These are phyloP conservation scores for Pseudogymnoascus sp. DNA, from an alignment of 2,329 filamentous ascomycete genomes.

Conservation along the genomic window DNA sequence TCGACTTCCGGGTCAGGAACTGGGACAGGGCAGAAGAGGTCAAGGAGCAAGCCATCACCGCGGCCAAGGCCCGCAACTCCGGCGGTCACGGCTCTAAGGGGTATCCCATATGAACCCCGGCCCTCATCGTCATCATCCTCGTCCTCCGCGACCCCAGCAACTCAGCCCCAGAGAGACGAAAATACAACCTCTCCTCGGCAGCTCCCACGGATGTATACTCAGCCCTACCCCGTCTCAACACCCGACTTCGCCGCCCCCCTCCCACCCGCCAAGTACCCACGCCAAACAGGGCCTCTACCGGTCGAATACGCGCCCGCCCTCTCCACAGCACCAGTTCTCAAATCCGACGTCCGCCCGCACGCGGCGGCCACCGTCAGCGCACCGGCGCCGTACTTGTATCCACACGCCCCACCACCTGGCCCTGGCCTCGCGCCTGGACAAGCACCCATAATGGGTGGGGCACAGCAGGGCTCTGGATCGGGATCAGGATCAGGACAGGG, in stretches of 20 bases:
- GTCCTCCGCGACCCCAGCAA: not conserved
- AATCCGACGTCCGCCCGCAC: not conserved
- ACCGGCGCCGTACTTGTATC: not conserved
- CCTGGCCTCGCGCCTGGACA: not conserved
- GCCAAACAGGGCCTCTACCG: not conserved
- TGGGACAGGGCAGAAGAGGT: not conserved
- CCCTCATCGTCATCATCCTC: not conserved
- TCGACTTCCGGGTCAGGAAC: not conserved
- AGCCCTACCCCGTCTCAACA: not conserved
- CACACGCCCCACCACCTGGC: not conserved
- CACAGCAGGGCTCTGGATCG: not conserved
- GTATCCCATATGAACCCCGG: not conserved
- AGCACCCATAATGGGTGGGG: not conserved
- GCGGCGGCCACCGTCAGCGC: not conserved
- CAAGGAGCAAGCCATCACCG: not conserved
- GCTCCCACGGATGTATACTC: not conserved
- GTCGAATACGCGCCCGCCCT: not conserved
- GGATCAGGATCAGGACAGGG: not conserved
- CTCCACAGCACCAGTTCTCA: not conserved
- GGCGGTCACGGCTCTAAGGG: not conserved
- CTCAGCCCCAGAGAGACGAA: not conserved
- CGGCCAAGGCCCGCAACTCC: not conserved
- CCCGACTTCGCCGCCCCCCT: not conserved
- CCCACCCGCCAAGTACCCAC: not conserved
- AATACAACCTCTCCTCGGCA: not conserved